Base-by-base conservation (phyloP, 1,284 basidiomycete species). In the Cryptococcus neoformans region DNA sequence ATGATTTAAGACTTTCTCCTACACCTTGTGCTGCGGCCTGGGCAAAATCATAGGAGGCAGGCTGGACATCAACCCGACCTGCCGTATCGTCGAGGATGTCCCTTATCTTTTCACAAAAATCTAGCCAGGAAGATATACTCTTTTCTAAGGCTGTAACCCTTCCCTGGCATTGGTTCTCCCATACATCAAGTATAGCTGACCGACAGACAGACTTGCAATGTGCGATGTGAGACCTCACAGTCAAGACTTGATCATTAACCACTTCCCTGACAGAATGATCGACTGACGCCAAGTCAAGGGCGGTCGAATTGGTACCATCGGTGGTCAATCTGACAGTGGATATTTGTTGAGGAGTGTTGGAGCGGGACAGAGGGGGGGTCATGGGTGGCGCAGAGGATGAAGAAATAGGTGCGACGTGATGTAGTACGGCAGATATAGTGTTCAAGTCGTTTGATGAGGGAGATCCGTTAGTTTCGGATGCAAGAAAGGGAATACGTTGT, bases 181-280 rank as follows among this genome's bases (percentile, higher is more conserved):
- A 57, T 2, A 17, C 4, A 11, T 55, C 45, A n/a, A 35, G 6
- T 3, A 39, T 40, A 39, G 12, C 34, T 35, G 39, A 37, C n/a
- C 17, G 16, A 38, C 14, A 44, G 2, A 21, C 21, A 1, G 16
- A 17, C 37, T 38, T 37, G 40, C 46, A 51, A 41, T 53, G 49
- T 6, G 42, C 16, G 14, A 59, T 50, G 16, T 49, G 49, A n/a
- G 59, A 45, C 28, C 49, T 42, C 14, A 92, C 80, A 49, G 80
- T 80, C 69, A 89, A 83, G 34, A 84, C 80, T 62, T 84, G 84
- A 6, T 82, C 79, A 69, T 92, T 92, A 28, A 82, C 83, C 66
- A 90, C 85, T 11, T 80, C 74, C 3, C 90, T 86, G 37, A 91
- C 86, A 39, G 78, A 79, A 48, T 82, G 81, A 65, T 92, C 88